phyloP scores from a whole-genome alignment of 257 asterid species.

The Nyctanthes arbortristis region DNA sequence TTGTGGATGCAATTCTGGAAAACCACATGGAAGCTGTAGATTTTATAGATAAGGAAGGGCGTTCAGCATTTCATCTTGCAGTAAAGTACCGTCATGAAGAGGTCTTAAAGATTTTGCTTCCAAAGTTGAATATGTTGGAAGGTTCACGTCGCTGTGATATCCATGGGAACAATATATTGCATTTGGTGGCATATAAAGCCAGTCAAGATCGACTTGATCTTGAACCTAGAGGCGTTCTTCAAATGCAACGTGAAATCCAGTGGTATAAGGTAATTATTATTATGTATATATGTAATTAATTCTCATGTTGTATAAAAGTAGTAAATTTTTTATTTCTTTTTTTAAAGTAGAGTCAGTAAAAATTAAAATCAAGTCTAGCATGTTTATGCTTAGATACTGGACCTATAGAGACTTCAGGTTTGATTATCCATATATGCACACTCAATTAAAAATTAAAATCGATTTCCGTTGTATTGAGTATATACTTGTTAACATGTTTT shows the following conservation, averaged over 20 bases:
- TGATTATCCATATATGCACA: too few relatives aligned
- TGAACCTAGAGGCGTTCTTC: slow-evolving; percentile 19
- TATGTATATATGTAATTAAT: too few relatives aligned
- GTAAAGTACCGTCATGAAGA: slow-evolving; percentile 27
- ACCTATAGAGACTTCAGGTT: too few relatives aligned
- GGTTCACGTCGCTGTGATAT: slow-evolving; percentile 5
- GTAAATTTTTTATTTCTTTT: too few relatives aligned
- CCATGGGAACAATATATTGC: slow-evolving; percentile 25
- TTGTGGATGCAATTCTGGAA: slow-evolving; percentile 25
- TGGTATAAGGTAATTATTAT: slow-evolving; percentile 26
- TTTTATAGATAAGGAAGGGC: slow-evolving; percentile 23
- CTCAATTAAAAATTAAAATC: too few relatives aligned
- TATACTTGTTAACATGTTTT: too few relatives aligned
- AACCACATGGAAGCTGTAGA: slow-evolving; percentile 21
- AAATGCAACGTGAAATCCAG: slow-evolving; percentile 30
- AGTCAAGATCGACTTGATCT: slow-evolving; percentile 16
- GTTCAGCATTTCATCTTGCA: slow-evolving; percentile 24
- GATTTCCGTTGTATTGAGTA: too few relatives aligned
- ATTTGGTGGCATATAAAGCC: slow-evolving; percentile 17
- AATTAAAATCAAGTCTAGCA: too few relatives aligned
- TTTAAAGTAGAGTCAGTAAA: too few relatives aligned
- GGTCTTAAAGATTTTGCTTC: slow-evolving; percentile 19
- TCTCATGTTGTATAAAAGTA: too few relatives aligned
- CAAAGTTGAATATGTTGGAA: slow-evolving; percentile 18
- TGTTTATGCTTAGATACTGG: too few relatives aligned